These are phyloP conservation scores for Alternaria hordeiaustralica DNA, from an alignment of 2,329 filamentous ascomycete species.

Conservation along the genomic window DNA sequence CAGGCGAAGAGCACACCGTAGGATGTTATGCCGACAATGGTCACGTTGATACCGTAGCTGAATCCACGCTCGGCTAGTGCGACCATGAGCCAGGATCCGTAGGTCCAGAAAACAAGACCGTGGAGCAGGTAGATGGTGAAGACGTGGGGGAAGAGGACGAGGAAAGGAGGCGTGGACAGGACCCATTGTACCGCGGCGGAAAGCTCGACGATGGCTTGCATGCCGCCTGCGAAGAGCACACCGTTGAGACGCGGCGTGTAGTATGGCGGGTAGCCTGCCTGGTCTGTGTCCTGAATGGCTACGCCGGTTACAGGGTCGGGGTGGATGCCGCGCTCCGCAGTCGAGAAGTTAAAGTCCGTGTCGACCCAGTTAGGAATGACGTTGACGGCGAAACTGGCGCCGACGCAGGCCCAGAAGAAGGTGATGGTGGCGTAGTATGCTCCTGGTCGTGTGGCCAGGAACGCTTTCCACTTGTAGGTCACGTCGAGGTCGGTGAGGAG, in stretches of 20 bases:
- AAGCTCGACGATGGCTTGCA: constrained; percentile 48
- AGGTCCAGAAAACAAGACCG: constrained; percentile 56
- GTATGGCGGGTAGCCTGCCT: constrained; percentile 52
- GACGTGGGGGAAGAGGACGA: constrained; percentile 56
- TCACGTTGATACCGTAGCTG: constrained; percentile 44
- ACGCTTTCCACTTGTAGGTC: constrained; percentile 54
- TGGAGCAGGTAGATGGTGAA: constrained; percentile 59
- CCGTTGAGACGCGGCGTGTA: constrained; percentile 54
- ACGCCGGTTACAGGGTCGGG: constrained; percentile 51
- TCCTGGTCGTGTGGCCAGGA: constrained; percentile 42
- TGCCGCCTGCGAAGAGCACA: constrained; percentile 50
- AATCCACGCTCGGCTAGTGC: constrained; percentile 39
- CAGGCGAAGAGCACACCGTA: constrained; percentile 43
- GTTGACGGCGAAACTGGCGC: constrained; percentile 46
- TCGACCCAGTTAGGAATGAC: constrained; percentile 46
- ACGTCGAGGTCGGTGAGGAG: constrained; percentile 56
- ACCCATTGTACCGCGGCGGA: constrained; percentile 50
- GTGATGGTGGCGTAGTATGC: constrained; percentile 49
- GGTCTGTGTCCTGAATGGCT: constrained; percentile 42
- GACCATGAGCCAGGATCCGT: constrained; percentile 48
- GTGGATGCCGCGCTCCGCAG: constrained; percentile 53
- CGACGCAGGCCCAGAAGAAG: constrained; percentile 38
- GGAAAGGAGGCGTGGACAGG: constrained; percentile 49
- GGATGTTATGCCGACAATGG: constrained; percentile 46
- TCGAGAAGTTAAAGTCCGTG: constrained; percentile 46